Evolutionary conservation across 2,329 filamentous ascomycete genomes (phyloP), one percentile per base, ranked within the genome.

Genomic region (Clarireedia paspali): DNA sequence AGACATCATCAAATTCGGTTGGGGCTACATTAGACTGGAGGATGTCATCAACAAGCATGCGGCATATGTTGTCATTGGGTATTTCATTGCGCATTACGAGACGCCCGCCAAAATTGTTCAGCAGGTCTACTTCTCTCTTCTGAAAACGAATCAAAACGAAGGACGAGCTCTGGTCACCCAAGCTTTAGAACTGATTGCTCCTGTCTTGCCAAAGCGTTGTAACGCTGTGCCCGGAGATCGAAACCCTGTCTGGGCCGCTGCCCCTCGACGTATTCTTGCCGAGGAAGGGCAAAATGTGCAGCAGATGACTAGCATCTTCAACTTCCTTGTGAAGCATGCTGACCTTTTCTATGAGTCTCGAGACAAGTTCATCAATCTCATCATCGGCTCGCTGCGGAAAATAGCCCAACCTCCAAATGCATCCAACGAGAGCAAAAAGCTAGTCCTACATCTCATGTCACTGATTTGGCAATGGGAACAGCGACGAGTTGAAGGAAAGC

Each of bases 11-110:
- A 97, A 96, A 72, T 99, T 97, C 71, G 91, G 91, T 3, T 99
- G 94, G 94, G 96, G 91, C 17, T 97, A 96, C 68, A 99, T 99
- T 66, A 84, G 89, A 24, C 81, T 99, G n/a, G 95, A 99, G 67
- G 94, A 99, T 70, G 89, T 96, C 56, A 96, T 99, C 75, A 99
- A 97, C 76, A 99, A 99, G 71, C 94, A 97, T 70, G 94, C 92
- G 0, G 91, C 94, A 2, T 99, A 99, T 66, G 92, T 96, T 5
- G 84, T 99, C 5, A 95, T 99, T 59, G 91, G 89, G 2, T 99
- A 96, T 72, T 99, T 99, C 74, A 96, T 99, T 65, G 89, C 90
- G 0, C 88, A 95, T 61, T 99, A 95, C 68, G 95, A 99, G 65
- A 97, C 94, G 0, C 95, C 94, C 0, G 81, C 89, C 12, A 99